These are phyloP conservation scores for Yueomyces sp. DNA, from an alignment of 805 yeast species.

Conservation along the genomic window DNA sequence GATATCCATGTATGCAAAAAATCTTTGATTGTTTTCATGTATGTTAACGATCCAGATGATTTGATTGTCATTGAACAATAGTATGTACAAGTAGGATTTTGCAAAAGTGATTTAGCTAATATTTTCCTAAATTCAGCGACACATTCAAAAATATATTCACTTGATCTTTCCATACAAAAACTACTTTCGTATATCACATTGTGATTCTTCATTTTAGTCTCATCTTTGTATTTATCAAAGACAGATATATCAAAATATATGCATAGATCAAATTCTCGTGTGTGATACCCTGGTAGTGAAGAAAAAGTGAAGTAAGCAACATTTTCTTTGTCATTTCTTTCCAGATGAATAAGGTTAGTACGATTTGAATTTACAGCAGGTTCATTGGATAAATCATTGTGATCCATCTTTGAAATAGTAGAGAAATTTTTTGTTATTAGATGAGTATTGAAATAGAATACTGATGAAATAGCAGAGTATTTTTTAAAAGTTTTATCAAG, in stretches of 20 bases:
- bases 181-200: background rate
- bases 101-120: background rate
- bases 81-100: background rate
- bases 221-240: background rate
- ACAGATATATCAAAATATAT: background rate
- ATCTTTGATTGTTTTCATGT: slow-evolving; percentile 23
- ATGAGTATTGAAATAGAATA: no score
- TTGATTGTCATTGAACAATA: slow-evolving; percentile 4
- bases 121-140: background rate
- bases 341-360: background rate
- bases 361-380: background rate
- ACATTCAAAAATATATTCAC: background rate
- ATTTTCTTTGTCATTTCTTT: background rate
- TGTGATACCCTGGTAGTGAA: background rate
- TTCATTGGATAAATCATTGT: no score
- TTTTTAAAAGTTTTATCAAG: no score
- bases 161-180: background rate
- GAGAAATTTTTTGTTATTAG: no score
- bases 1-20: slow-evolving; percentile 9
- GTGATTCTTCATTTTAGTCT: background rate
- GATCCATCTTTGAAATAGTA: no score
- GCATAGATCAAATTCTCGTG: background rate
- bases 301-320: background rate
- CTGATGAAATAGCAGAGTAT: no score
- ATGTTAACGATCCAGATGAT: slow-evolving; percentile 22